Conservation (phyloP, 2,329 filamentous ascomycete species). For the Alternaria conjuncta region DNA sequence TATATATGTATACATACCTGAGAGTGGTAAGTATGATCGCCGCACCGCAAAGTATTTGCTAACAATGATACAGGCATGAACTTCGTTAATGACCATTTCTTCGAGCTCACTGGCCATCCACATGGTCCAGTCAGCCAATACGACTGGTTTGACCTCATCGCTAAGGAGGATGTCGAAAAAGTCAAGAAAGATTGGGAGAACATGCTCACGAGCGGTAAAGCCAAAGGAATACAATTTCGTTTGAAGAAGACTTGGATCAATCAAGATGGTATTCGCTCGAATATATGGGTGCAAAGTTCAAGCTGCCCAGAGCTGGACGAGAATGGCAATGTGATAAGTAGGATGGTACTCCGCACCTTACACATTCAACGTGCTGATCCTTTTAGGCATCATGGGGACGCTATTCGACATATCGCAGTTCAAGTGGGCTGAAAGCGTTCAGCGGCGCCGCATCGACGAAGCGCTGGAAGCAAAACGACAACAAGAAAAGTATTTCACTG, state of each 20-base stretch:
- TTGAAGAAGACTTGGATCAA: slow-evolving; percentile 38
- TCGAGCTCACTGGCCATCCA: slow-evolving; percentile 31
- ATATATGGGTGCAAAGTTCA: slow-evolving; percentile 37
- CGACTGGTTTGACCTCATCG: slow-evolving; percentile 27
- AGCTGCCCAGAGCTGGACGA: slow-evolving; percentile 32
- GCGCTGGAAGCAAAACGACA: slow-evolving; percentile 48
- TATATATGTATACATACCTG: slow-evolving; percentile 34
- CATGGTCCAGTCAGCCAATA: slow-evolving; percentile 17
- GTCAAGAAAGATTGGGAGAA: slow-evolving; percentile 23
- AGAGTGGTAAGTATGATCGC: slow-evolving; percentile 14
- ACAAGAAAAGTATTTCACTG: slow-evolving; percentile 37
- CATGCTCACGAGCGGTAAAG: slow-evolving; percentile 23
- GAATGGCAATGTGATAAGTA: slow-evolving; percentile 32
- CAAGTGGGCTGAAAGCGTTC: slow-evolving; percentile 47
- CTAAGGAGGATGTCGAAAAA: slow-evolving; percentile 28
- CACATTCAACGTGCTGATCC: no score
- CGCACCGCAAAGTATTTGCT: neutral
- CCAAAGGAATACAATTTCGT: slow-evolving; percentile 28
- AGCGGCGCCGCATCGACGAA: slow-evolving; percentile 42
- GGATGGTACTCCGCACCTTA: no score
- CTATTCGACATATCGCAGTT: slow-evolving; percentile 48
- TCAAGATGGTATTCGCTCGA: slow-evolving; percentile 30
- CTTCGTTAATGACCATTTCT: slow-evolving; percentile 40
- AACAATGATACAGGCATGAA: slow-evolving; percentile 26
- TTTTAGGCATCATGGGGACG: slow-evolving; percentile 40